Percentiles rank a stretch among this genome's conserved stretches.
Evolutionary conservation across 345 rosid genomes (phyloP).

Genomic region (Brassica nigra): DNA sequence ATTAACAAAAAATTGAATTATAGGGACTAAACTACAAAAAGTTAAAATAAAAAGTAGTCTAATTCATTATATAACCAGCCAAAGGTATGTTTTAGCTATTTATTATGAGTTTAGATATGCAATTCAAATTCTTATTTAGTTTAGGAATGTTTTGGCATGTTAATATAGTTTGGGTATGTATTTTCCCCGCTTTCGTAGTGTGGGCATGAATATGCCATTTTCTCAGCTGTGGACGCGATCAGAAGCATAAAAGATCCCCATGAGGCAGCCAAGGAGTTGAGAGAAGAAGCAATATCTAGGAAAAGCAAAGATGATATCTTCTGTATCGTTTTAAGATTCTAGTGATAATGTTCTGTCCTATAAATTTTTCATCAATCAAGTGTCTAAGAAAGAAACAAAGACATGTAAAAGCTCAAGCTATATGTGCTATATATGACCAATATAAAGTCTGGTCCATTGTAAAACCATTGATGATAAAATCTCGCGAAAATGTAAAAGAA

Average conservation of each 20-base stretch:
- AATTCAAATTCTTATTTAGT: no score
- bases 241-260: conserved; percentile 67
- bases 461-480: neutral
- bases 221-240: conserved; percentile 46
- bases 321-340: conserved; percentile 79
- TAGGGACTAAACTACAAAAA: no score
- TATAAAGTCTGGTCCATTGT: neutral
- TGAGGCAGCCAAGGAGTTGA: conserved; percentile 67
- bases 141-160: no score
- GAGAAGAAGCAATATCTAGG: conserved; percentile 62
- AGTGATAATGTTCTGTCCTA: conserved; percentile 21
- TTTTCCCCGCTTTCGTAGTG: no score
- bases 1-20: no score
- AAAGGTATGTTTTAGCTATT: no score
- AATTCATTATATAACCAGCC: no score
- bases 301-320: conserved; percentile 90
- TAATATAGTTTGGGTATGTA: no score
- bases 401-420: neutral
- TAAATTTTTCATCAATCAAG: neutral
- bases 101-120: no score
- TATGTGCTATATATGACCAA: neutral
- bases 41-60: no score
- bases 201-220: no score
- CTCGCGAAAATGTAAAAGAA: neutral
- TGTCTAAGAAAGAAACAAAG: neutral